Base-by-base conservation (phyloP, 2,329 filamentous ascomycete genomes). In the Penicillium sp. region DNA sequence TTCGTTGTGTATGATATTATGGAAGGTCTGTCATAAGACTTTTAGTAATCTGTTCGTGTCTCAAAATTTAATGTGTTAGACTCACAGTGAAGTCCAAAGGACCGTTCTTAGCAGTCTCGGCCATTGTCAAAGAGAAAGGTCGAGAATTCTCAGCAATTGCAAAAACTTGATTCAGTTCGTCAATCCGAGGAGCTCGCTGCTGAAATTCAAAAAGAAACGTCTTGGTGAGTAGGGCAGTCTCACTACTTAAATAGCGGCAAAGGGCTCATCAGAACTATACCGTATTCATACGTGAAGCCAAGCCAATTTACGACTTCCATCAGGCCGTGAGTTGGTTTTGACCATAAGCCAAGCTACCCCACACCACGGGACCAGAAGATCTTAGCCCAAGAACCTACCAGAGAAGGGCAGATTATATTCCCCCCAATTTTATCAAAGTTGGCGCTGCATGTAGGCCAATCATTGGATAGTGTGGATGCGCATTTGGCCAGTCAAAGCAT, bases 1-100 rank as follows among this genome's bases (percentile, higher is more conserved):
- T 65, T 80, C 68, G 52, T 79, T 79, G 56, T 81, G 74, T 57
- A 83, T 76, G 49, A 80, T 72, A 69, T 82, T 83, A 53, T 73
- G 71, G 64, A 80, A 82, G 42, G 71, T 78, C 56, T 74, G 16
- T 21, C n/a, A 5, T 21, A 21, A 21, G 33, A 7, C 10, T 9
- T 28, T 24, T 21, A 38, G 5, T 12, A 7, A 10, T 18, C 24
- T 15, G 4, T 41, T 41, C 6, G 6, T 26, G 1, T 26, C 13
- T 33, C 4, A 21, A 4, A 13, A 8, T 26, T 10, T 6, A 4
- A 16, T 5, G 18, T 16, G 10, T 12, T 18, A 28, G 18, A 29
- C 54, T 34, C 24, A 57, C 54, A 1, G 49, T 41, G 21, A 57
- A 57, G 34, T 57, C 52, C 18, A 57, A 47, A 10, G 47, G 29